Evolutionary conservation across 2,329 filamentous ascomycete genomes (phyloP).

Genomic region (Aspergillus uvarum): DNA sequence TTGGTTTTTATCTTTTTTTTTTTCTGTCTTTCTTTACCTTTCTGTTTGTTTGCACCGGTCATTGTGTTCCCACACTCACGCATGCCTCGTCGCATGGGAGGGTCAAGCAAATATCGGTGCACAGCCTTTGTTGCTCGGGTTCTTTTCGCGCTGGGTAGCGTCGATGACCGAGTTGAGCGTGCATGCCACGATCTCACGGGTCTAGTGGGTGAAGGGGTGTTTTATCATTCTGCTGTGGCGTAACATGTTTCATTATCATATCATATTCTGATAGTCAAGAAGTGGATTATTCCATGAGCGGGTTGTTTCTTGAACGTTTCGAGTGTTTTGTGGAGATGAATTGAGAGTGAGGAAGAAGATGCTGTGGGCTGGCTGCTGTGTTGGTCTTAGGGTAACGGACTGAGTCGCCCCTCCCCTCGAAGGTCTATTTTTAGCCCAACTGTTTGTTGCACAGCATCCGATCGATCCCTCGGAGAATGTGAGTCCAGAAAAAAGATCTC

Average conservation of each 20-base stretch:
- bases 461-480: background rate
- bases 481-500: background rate
- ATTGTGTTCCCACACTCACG: slow-evolving; percentile 12
- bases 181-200: slow-evolving; percentile 10
- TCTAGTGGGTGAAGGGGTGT: slow-evolving; percentile 9
- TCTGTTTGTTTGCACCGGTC: slow-evolving; percentile 14
- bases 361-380: background rate
- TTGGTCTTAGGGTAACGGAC: background rate
- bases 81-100: background rate
- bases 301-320: background rate
- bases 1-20: slow-evolving; percentile 17
- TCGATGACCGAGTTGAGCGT: slow-evolving; percentile 5
- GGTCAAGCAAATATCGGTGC: slow-evolving; percentile 8
- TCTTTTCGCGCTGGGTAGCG: slow-evolving; percentile 10
- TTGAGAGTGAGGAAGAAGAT: no score
- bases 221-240: slow-evolving; percentile 8
- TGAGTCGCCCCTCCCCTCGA: background rate
- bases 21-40: slow-evolving; percentile 2
- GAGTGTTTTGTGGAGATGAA: background rate
- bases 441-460: background rate
- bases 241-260: slow-evolving; percentile 16
- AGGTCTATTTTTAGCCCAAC: slow-evolving; percentile 3
- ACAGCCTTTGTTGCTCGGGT: slow-evolving; percentile 3
- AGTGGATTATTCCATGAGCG: slow-evolving; percentile 5
- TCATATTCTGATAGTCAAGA: slow-evolving; percentile 13